Percentiles rank a stretch among this genome's conserved stretches.
Evolutionary conservation across 1,284 basidiomycete species (phyloP).

Genomic region (Tilletia horrida): DNA sequence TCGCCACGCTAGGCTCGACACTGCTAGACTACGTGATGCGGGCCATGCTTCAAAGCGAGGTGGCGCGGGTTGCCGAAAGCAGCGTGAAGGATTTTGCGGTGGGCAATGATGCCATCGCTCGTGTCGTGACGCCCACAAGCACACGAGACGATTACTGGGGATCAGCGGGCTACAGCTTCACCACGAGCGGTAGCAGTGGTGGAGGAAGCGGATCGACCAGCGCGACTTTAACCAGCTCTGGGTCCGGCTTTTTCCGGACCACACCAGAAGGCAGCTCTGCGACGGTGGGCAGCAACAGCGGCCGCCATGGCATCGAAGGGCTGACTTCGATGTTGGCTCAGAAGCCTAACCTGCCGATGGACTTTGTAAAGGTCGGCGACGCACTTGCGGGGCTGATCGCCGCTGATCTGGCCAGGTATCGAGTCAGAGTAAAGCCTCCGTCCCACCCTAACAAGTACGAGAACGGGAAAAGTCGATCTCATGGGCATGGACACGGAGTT

Average conservation of each 20-base stretch:
- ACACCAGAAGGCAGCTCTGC: background rate
- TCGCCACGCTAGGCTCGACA: constrained; percentile 82
- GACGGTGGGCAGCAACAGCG: background rate
- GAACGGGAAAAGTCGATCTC: constrained; percentile 1
- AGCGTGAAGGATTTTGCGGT: constrained; percentile 19
- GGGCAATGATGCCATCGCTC: constrained; percentile 57
- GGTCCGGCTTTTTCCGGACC: constrained; percentile 9
- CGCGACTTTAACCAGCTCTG: background rate
- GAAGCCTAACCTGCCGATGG: constrained; percentile 10
- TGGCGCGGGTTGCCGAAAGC: constrained; percentile 57
- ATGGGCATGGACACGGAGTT: constrained; percentile 1
- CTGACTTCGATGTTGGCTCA: constrained; percentile 1
- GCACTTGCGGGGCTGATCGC: constrained; percentile 50
- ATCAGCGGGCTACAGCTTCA: background rate
- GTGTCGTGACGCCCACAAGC: constrained; percentile 46
- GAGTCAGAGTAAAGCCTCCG: background rate
- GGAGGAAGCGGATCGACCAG: background rate
- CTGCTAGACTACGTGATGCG: constrained; percentile 90
- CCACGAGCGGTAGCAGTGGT: background rate
- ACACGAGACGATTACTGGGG: constrained; percentile 23
- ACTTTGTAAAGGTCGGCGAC: constrained; percentile 39
- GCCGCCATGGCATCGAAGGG: constrained; percentile 7
- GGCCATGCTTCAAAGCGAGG: constrained; percentile 79
- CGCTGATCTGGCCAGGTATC: constrained; percentile 22
- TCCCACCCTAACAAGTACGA: background rate